Evolutionary conservation across 768 basidiomycete species (phyloP).

Genomic region (Xerocomellus chrysenteron): DNA sequence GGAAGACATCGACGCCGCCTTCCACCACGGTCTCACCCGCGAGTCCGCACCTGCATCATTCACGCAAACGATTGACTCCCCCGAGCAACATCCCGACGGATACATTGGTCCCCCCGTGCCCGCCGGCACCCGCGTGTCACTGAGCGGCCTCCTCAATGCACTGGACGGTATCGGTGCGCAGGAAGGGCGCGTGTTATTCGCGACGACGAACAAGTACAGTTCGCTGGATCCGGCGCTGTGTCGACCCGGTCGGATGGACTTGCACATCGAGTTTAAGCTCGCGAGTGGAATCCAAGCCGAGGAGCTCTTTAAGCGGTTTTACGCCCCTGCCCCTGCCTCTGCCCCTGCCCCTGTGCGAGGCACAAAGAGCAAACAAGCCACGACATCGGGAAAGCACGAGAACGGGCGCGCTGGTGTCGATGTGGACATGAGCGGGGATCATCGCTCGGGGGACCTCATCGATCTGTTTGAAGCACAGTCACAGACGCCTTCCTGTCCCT

Average conservation of each 20-base stretch:
- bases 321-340: slow-evolving; percentile 38
- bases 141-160: slow-evolving; percentile 77
- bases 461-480: slow-evolving; percentile 13
- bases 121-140: slow-evolving; percentile 45
- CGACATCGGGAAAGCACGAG: neutral
- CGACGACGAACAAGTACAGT: slow-evolving; percentile 73
- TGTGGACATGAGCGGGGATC: neutral
- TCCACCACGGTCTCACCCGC: slow-evolving; percentile 44
- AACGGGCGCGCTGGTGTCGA: neutral
- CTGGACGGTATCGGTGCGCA: slow-evolving; percentile 77
- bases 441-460: slow-evolving; percentile 12
- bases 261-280: slow-evolving; percentile 75
- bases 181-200: slow-evolving; percentile 80
- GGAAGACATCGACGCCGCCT: slow-evolving; percentile 84
- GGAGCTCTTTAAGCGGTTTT: slow-evolving; percentile 69
- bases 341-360: neutral
- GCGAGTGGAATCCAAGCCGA: slow-evolving; percentile 67
- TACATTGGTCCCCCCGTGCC: slow-evolving; percentile 5
- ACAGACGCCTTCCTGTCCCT: neutral
- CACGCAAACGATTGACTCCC: neutral
- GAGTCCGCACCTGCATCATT: slow-evolving; percentile 12
- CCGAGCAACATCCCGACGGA: slow-evolving; percentile 16
- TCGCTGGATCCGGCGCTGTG: slow-evolving; percentile 72
- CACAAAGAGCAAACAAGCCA: neutral
- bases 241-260: slow-evolving; percentile 78